Evolutionary conservation across 129 eudicot species (phyloP), one percentile per base, ranked within the genome.

Genomic region (Tagetes patula): DNA sequence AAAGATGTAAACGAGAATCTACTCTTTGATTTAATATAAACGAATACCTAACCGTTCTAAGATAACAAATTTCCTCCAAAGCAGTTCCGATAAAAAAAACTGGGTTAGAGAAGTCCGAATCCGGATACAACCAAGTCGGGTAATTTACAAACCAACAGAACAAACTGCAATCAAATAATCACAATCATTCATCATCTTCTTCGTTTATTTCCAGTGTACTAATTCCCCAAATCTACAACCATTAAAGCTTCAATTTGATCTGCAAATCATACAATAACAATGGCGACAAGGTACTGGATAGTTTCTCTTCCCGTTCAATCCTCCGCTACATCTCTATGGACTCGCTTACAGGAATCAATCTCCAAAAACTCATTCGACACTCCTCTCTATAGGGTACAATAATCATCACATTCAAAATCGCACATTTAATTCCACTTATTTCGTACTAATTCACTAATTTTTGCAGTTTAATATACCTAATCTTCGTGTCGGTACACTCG

Each of bases 401-500:
- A 20, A 34, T 34, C 46, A 34, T 27, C 49, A 48, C n/a, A 10
- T 14, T 27, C 50, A 46, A 33, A 14, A 56, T 56, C 55, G 13
- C 31, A 34, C 34, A 34, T 55, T 60, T 9, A 47, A 3, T 11
- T 47, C 5, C 3, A 9, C 14, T 11, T 0, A 34, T 1, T 46
- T 39, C 39, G 5, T 66, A 12, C 56, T 45, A 55, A 63, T 71
- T 36, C 48, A 60, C 54, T 70, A 10, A 8, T 45, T 58, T 58
- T 61, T 62, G 61, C 93, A 94, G 98, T 94, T 90, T 80, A 94
- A 94, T 80, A 82, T 87, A 69, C 98, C 97, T 0, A 94, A 88
- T 90, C 91, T 94, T 8, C 91, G 98, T 8, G 98, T 94, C 2
- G 98, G 97, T 1, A 94, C 98, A 13, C 79, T 94, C 65, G 98